Evolutionary conservation across 106 monocot species (phyloP).

Genomic region (Vanilla planifolia): DNA sequence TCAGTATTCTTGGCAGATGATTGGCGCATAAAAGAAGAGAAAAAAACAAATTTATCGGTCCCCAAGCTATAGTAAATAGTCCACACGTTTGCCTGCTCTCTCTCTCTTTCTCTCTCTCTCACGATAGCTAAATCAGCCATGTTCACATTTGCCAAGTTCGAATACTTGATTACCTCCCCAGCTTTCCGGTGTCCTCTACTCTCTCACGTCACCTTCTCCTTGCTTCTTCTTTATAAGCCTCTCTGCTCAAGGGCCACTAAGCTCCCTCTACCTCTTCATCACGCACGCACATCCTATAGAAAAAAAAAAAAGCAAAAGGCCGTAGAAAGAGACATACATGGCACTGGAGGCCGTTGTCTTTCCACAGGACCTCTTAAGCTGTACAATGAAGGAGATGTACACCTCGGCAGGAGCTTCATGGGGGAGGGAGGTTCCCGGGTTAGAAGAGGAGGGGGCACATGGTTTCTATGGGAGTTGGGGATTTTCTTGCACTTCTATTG

Average conservation of each 20-base stretch:
- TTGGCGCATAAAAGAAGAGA: background rate
- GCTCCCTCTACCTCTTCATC: background rate
- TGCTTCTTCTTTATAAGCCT: background rate
- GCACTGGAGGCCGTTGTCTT: constrained; percentile 35
- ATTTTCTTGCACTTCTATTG: constrained; percentile 7
- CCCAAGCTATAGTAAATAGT: background rate
- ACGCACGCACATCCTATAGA: background rate
- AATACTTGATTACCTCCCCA: background rate
- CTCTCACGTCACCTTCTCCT: background rate
- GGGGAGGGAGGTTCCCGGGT: background rate
- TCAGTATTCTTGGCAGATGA: constrained; percentile 1
- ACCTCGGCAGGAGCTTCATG: constrained; percentile 7
- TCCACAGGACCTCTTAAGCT: constrained; percentile 22
- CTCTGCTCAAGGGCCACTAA: background rate
- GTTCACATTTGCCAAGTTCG: background rate
- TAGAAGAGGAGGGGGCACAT: background rate
- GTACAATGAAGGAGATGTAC: constrained; percentile 14
- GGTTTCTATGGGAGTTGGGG: constrained; percentile 13
- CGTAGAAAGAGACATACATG: background rate
- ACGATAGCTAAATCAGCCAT: background rate
- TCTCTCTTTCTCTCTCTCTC: constrained; percentile 7
- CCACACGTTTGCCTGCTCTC: background rate
- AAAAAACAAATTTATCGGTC: background rate
- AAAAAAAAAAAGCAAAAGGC: background rate
- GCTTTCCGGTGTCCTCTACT: no score